Evolutionary conservation across 345 rosid genomes (phyloP).

Genomic region (Conringia planisiliqua): DNA sequence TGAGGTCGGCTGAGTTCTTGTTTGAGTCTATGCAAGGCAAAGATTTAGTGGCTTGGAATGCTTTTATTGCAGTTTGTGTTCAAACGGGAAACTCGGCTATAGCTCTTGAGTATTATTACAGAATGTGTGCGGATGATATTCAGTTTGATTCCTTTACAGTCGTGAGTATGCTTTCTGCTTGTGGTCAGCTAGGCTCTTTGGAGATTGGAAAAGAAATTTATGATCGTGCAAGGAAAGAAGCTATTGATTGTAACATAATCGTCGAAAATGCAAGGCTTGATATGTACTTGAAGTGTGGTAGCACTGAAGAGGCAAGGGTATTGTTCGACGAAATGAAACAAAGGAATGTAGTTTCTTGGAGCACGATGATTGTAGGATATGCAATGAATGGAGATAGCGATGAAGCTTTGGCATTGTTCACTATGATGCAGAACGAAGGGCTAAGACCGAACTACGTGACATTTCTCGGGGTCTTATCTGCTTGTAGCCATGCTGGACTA

Average conservation of each 20-base stretch:
- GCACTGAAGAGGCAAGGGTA: constrained; percentile 31
- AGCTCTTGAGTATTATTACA: constrained; percentile 39
- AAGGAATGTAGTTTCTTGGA: constrained; percentile 49
- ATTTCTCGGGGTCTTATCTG: constrained; percentile 41
- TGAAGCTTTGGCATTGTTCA: constrained; percentile 42
- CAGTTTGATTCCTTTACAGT: constrained; percentile 41
- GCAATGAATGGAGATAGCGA: constrained; percentile 47
- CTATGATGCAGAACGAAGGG: constrained; percentile 36
- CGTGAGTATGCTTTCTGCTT: constrained; percentile 45
- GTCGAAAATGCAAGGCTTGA: constrained; percentile 49
- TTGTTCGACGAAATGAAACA: constrained; percentile 35
- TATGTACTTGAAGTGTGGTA: constrained; percentile 51
- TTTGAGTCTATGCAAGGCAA: constrained; percentile 48
- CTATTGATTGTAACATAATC: constrained; percentile 35
- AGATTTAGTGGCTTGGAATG: constrained; percentile 59
- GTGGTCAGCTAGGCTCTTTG: constrained; percentile 47
- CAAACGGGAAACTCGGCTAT: constrained; percentile 35
- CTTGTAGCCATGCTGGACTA: constrained; percentile 51
- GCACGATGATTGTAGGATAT: constrained; percentile 45
- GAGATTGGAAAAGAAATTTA: constrained; percentile 41
- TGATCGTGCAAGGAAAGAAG: constrained; percentile 25
- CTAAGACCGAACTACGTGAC: constrained; percentile 42
- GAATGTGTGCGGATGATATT: constrained; percentile 33
- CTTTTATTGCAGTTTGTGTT: constrained; percentile 43
- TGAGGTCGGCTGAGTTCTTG: constrained; percentile 39